phyloP scores from a whole-genome alignment of 176 grass and related monocot species.

The Eragrostis curvula region DNA sequence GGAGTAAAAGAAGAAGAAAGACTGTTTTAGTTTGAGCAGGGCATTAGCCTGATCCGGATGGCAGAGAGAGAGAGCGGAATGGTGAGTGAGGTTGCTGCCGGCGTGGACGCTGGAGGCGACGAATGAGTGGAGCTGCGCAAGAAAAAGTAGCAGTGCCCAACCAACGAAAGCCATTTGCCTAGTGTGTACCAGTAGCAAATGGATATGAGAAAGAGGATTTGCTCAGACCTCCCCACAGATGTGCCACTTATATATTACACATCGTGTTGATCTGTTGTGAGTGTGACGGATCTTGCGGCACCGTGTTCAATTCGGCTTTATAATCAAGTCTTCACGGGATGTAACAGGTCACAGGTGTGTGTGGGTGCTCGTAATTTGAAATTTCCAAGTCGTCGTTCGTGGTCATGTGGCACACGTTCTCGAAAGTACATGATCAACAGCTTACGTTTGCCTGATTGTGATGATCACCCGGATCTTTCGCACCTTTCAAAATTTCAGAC shows the following conservation, averaged over 20 bases:
- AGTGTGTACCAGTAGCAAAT: neutral
- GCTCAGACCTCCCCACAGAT: neutral
- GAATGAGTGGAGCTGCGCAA: neutral
- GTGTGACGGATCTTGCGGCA: no score
- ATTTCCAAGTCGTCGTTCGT: neutral
- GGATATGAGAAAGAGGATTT: neutral
- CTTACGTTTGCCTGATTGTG: no score
- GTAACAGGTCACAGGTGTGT: no score
- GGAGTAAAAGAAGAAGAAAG: neutral
- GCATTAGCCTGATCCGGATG: constrained; percentile 20
- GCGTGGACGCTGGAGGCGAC: neutral
- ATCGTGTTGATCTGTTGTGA: no score
- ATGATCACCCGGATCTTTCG: no score
- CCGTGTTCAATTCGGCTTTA: no score
- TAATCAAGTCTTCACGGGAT: no score
- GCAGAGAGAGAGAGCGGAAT: neutral
- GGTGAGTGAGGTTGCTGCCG: neutral
- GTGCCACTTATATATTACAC: neutral
- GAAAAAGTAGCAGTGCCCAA: neutral
- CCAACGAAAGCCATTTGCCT: constrained; percentile 15
- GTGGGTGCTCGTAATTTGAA: no score
- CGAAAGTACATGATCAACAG: no score
- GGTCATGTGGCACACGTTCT: no score
- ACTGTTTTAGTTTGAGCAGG: constrained; percentile 34
- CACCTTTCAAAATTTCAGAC: no score